Evolutionary conservation across 2,329 filamentous ascomycete genomes (phyloP).

Genomic region (Hysterium pulicare): DNA sequence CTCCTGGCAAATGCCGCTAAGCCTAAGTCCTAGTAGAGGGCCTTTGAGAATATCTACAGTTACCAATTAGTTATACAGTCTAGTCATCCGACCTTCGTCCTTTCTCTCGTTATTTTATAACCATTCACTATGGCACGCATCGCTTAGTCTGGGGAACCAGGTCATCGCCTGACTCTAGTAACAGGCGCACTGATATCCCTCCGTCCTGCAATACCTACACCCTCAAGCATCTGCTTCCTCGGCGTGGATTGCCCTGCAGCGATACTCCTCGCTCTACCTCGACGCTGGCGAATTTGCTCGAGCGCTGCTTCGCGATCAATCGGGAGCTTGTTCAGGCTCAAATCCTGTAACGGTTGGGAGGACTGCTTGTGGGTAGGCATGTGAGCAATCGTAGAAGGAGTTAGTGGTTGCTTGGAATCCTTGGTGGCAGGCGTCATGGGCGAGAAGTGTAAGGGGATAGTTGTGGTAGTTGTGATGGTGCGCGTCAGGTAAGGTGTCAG

Average conservation of each 20-base stretch:
- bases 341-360: constrained; percentile 29
- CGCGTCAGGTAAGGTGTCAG: constrained; percentile 31
- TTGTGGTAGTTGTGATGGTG: constrained; percentile 48
- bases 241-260: constrained; percentile 62
- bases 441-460: constrained; percentile 47
- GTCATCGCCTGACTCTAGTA: constrained; percentile 21
- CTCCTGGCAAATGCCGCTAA: no score
- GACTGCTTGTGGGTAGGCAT: constrained; percentile 23
- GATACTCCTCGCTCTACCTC: constrained; percentile 68
- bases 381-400: constrained; percentile 36
- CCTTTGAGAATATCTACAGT: no score
- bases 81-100: no score
- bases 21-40: no score
- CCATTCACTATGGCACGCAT: no score
- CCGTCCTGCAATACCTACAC: constrained; percentile 38
- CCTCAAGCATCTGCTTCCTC: constrained; percentile 56
- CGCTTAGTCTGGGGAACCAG: no score
- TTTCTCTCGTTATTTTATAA: no score
- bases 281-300: constrained; percentile 68
- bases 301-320: constrained; percentile 67
- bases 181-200: constrained; percentile 48
- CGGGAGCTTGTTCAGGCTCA: constrained; percentile 31
- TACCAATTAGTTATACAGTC: no score
- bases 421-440: constrained; percentile 34
- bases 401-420: constrained; percentile 22